A percentile compares a stretch with the other conserved stretches of the same genome.
Conservation (phyloP, 176 grass and related monocot genomes). For the Eleusine coracana region DNA sequence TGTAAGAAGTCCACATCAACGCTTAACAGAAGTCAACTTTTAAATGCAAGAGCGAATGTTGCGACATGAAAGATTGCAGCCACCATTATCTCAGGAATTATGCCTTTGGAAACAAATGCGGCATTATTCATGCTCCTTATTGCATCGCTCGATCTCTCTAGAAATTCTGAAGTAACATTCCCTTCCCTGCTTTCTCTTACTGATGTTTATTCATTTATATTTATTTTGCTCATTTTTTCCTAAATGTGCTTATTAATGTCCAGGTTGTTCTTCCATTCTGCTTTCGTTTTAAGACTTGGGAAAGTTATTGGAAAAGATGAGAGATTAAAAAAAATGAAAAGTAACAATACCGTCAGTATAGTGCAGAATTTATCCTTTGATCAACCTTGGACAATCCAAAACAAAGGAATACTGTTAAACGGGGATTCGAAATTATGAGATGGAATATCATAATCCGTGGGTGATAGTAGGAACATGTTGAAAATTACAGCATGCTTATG, state of each 20-base stretch:
- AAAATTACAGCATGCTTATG: slow-evolving; percentile 17
- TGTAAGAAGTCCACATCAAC: slow-evolving; percentile 45
- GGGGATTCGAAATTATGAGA: slow-evolving; percentile 19
- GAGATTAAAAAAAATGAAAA: slow-evolving; percentile 36
- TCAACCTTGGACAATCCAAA: slow-evolving; percentile 42
- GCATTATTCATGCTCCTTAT: slow-evolving; percentile 40
- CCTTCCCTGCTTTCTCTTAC: slow-evolving; percentile 13
- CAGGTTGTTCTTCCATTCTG: slow-evolving; percentile 18
- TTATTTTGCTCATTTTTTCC: neutral
- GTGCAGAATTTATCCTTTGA: slow-evolving; percentile 40
- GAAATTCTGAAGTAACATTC: slow-evolving; percentile 31
- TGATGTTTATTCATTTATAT: neutral
- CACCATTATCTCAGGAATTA: slow-evolving; percentile 34
- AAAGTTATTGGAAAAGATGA: neutral
- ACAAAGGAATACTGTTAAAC: slow-evolving; percentile 9
- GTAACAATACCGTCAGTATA: slow-evolving; percentile 9
- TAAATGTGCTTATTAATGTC: neutral
- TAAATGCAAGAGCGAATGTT: slow-evolving; percentile 45
- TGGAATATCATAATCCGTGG: slow-evolving; percentile 31
- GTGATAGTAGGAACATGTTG: neutral
- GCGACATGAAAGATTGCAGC: slow-evolving; percentile 30
- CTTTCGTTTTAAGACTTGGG: slow-evolving; percentile 31
- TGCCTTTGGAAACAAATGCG: slow-evolving; percentile 38
- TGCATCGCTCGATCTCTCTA: slow-evolving; percentile 34
- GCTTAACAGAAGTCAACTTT: slow-evolving; percentile 58